Evolutionary conservation across 257 asterid genomes (phyloP), one percentile per base, ranked within the genome.

Genomic region (Coffea eugenioides): DNA sequence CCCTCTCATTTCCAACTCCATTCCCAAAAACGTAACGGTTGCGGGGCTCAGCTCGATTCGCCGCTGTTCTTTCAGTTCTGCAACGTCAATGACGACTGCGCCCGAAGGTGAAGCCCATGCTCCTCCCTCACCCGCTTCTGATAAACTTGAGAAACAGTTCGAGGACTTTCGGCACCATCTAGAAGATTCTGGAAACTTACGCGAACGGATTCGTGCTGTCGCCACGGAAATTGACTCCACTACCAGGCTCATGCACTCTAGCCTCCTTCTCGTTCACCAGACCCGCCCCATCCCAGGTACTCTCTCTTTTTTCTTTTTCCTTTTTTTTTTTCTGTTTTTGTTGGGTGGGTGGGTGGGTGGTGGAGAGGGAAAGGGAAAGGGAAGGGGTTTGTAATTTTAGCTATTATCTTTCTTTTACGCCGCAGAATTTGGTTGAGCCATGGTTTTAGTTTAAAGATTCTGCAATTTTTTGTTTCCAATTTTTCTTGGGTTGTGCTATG

Each of bases 161-260:
- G 91, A 87, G 70, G 92, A 80, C 48, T 93, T 95, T 54, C 88
- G 97, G 77, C 88, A 73, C 83, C 89, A 90, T 80, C 86, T 95
- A 52, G 94, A 87, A 52, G 93, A 89, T 31, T 91, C 97, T 48
- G 93, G 94, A 75, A 80, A n/a, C 86, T 48, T 93, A 21, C 91
- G 95, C 20, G 97, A 95, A 67, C 96, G 98, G 14, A 92, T 95
- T 69, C 89, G 97, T 12, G 82, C 82, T 27, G 94, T 91, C 2
- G 91, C 98, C 25, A 11, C 74, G 82, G 97, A 95, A 76, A 93
- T 95, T 39, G 99, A 95, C 79, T 90, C 99, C 49, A 84, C 86
- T 73, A 85, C 96, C 10, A 85, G 98, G 88, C 84, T 87, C 46
- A 92, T 92, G 86, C 97, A 94, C 34, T 75, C 79, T 25, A 61